Percentiles rank a stretch among this genome's conserved stretches.
phyloP scores from a whole-genome alignment of 225 moss, liverwort and hornwort genomes.

The Straminergon stramineum region DNA sequence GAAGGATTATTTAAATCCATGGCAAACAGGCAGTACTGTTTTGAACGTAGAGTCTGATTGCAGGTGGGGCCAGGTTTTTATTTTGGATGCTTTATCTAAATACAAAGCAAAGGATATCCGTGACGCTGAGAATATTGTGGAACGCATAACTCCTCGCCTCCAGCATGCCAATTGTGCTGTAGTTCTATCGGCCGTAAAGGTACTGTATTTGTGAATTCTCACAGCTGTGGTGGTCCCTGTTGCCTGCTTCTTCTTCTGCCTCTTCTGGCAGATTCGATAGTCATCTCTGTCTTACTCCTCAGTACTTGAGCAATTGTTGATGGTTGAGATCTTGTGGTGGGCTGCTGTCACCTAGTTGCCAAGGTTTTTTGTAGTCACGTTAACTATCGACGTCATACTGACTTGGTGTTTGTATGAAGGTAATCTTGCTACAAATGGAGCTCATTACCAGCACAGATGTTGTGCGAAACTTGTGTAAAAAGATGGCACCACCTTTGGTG shows the following conservation, averaged over 20 bases:
- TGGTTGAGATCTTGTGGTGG: background rate
- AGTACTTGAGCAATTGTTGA: background rate
- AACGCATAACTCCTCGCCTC: slow-evolving; percentile 91
- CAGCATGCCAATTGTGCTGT: slow-evolving; percentile 99
- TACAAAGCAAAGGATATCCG: slow-evolving; percentile 98
- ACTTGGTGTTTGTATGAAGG: slow-evolving; percentile 33
- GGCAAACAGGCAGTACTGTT: background rate
- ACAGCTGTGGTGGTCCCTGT: background rate
- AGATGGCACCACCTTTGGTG: slow-evolving; percentile 98
- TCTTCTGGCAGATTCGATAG: background rate
- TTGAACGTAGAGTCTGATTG: background rate
- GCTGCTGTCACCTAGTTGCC: background rate
- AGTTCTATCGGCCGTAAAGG: slow-evolving; percentile 95
- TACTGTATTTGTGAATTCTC: background rate
- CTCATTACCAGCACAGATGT: slow-evolving; percentile 92
- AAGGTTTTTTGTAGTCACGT: background rate
- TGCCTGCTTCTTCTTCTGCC: background rate
- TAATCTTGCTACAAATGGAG: slow-evolving; percentile 98
- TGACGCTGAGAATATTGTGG: slow-evolving; percentile 98
- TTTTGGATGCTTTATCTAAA: slow-evolving; percentile 89
- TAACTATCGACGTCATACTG: background rate
- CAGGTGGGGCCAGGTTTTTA: slow-evolving; percentile 99
- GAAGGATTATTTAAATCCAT: background rate
- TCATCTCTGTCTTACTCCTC: background rate
- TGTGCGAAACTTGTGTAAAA: slow-evolving; percentile 84